Conservation (phyloP, 2,329 filamentous ascomycete genomes). For the Helminthosporium solani region DNA sequence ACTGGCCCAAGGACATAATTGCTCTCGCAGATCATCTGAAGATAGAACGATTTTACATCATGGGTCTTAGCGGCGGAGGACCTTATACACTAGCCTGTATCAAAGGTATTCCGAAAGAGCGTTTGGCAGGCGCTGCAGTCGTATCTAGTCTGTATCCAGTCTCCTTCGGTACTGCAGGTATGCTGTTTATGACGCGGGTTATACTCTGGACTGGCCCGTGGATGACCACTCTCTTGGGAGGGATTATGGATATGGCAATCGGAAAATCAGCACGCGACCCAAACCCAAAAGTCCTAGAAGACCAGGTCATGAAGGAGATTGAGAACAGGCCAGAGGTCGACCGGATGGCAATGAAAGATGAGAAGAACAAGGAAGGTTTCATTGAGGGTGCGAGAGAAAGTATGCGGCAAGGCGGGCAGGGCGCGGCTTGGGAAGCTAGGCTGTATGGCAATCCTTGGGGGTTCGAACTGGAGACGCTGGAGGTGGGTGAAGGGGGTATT, state of each 20-base stretch:
- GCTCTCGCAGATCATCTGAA: conserved; percentile 45
- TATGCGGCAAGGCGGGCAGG: conserved; percentile 27
- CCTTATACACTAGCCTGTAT: conserved; percentile 53
- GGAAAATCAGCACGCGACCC: conserved; percentile 27
- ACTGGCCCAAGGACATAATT: conserved; percentile 48
- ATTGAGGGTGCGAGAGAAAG: conserved; percentile 30
- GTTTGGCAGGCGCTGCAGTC: conserved; percentile 26
- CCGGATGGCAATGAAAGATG: conserved; percentile 21
- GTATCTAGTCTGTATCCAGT: conserved; percentile 29
- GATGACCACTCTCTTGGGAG: conserved; percentile 20
- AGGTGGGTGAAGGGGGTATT: conserved; percentile 17
- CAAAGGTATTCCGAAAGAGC: conserved; percentile 35
- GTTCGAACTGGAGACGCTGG: conserved; percentile 32
- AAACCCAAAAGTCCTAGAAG: conserved; percentile 28
- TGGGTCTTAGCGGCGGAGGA: conserved; percentile 51
- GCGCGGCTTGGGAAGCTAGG: conserved; percentile 31
- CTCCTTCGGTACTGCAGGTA: conserved; percentile 27
- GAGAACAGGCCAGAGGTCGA: conserved; percentile 20
- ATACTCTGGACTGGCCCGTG: conserved; percentile 30
- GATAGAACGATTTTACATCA: conserved; percentile 45
- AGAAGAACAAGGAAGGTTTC: conserved; percentile 22
- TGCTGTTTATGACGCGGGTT: conserved; percentile 24
- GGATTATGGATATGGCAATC: conserved; percentile 24
- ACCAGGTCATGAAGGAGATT: conserved; percentile 24
- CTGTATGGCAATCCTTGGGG: conserved; percentile 33